Conservation (phyloP, 2,329 filamentous ascomycete species). For the Coleophoma cylindrospora region DNA sequence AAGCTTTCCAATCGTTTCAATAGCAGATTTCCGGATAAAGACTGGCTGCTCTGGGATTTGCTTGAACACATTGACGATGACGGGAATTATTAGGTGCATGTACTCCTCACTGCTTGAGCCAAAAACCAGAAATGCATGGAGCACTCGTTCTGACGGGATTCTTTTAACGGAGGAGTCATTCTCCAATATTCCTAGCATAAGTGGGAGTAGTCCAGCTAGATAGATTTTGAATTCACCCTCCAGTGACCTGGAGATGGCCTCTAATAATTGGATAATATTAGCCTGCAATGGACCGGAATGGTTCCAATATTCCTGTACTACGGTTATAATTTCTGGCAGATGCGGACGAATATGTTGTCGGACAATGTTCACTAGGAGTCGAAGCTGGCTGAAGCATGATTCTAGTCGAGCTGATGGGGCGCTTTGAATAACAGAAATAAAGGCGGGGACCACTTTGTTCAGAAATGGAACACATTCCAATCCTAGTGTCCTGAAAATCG, state of each 20-base stretch:
- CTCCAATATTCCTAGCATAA: constrained; percentile 92
- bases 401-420: constrained; percentile 76
- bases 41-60: constrained; percentile 70
- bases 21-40: constrained; percentile 78
- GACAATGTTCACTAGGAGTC: constrained; percentile 88
- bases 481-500: constrained; percentile 93
- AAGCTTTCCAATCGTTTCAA: constrained; percentile 93
- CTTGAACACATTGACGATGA: constrained; percentile 92
- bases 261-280: constrained; percentile 86
- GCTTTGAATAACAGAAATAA: constrained; percentile 80
- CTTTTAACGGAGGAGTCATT: constrained; percentile 73
- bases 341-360: constrained; percentile 93
- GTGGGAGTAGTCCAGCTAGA: constrained; percentile 79
- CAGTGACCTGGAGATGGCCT: constrained; percentile 86
- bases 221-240: constrained; percentile 99
- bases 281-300: constrained; percentile 74
- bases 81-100: constrained; percentile 97
- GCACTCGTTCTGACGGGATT: constrained; percentile 80
- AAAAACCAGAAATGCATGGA: constrained; percentile 94
- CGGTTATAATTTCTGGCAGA: constrained; percentile 77
- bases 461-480: constrained; percentile 95
- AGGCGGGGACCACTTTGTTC: constrained; percentile 88
- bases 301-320: constrained; percentile 88
- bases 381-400: constrained; percentile 95
- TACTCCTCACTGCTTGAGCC: constrained; percentile 95